A percentile compares a stretch with the other conserved stretches of the same genome.
phyloP scores from a whole-genome alignment of 495 filamentous ascomycete species.

The Penicillium maclennaniae region DNA sequence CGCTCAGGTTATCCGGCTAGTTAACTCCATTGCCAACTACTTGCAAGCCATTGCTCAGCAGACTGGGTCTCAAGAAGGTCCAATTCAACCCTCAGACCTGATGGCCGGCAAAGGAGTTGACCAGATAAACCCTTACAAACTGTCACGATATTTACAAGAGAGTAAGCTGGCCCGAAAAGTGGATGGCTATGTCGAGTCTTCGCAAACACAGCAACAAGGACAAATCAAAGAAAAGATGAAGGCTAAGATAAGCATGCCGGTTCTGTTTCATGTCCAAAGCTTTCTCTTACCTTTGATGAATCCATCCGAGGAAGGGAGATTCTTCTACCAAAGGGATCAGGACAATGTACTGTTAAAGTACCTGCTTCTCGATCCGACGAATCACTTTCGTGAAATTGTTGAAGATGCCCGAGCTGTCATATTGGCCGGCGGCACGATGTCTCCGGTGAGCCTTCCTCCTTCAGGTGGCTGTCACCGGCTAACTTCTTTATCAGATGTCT shows the following conservation, averaged over 20 bases:
- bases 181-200: constrained; percentile 73
- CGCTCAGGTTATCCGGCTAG: constrained; percentile 74
- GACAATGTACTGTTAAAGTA: constrained; percentile 68
- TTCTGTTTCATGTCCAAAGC: constrained; percentile 76
- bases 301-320: constrained; percentile 77
- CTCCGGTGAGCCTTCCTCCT: constrained; percentile 52
- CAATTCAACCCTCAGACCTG: constrained; percentile 63
- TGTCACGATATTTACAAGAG: constrained; percentile 81
- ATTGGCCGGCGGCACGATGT: constrained; percentile 95
- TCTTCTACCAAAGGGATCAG: constrained; percentile 67
- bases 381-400: constrained; percentile 86
- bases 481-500: constrained; percentile 53
- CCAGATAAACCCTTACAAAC: constrained; percentile 89
- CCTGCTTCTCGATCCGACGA: constrained; percentile 87
- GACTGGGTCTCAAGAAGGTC: constrained; percentile 53
- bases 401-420: constrained; percentile 84
- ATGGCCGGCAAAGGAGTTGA: constrained; percentile 85
- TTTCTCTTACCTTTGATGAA: constrained; percentile 85
- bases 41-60: constrained; percentile 46
- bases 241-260: constrained; percentile 54
- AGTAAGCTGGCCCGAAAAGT: constrained; percentile 94
- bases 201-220: constrained; percentile 41
- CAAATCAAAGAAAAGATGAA: constrained; percentile 21
- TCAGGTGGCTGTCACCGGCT: background rate
- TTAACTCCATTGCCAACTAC: constrained; percentile 70